Percentiles rank a stretch among this genome's conserved stretches.
phyloP scores from a whole-genome alignment of 176 grass and related monocot species.

The Raddia guianensis region DNA sequence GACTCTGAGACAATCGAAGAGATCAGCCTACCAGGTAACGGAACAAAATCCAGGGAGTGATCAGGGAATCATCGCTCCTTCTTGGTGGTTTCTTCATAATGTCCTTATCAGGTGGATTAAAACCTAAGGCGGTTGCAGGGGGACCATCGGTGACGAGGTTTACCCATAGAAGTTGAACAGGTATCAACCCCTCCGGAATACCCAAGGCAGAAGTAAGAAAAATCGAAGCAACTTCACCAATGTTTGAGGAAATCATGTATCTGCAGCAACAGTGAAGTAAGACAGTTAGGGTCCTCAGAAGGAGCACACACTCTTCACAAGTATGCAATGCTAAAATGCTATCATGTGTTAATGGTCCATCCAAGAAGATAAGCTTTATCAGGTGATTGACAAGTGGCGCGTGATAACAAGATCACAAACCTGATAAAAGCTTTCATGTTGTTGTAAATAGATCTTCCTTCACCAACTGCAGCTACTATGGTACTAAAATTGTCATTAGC shows the following conservation, averaged over 20 bases:
- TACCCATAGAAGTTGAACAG: constrained; percentile 97
- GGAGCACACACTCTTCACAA: background rate
- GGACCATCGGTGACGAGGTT: constrained; percentile 95
- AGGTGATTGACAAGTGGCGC: constrained; percentile 1
- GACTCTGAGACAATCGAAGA: background rate
- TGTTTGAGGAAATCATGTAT: constrained; percentile 99
- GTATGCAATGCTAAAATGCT: too few species aligned
- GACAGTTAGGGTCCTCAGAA: constrained; percentile 35
- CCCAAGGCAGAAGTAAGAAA: constrained; percentile 94
- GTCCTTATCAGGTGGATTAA: constrained; percentile 96
- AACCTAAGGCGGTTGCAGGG: constrained; percentile 92
- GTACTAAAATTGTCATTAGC: constrained; percentile 99
- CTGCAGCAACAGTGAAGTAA: constrained; percentile 51
- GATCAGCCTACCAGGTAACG: constrained; percentile 73
- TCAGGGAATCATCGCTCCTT: constrained; percentile 82
- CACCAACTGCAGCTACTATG: constrained; percentile 94
- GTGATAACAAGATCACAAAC: constrained; percentile 39
- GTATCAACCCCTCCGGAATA: constrained; percentile 97
- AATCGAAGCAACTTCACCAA: constrained; percentile 96
- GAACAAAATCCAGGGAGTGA: constrained; percentile 95
- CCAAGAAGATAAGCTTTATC: background rate
- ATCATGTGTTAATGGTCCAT: background rate
- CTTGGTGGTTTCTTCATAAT: constrained; percentile 99
- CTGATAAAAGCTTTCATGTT: constrained; percentile 99
- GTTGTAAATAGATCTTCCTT: constrained; percentile 98